Percentiles rank a stretch among this genome's conserved stretches.
Conservation (phyloP, 352 stramenopile species). For the Phytophthora palmivora region DNA sequence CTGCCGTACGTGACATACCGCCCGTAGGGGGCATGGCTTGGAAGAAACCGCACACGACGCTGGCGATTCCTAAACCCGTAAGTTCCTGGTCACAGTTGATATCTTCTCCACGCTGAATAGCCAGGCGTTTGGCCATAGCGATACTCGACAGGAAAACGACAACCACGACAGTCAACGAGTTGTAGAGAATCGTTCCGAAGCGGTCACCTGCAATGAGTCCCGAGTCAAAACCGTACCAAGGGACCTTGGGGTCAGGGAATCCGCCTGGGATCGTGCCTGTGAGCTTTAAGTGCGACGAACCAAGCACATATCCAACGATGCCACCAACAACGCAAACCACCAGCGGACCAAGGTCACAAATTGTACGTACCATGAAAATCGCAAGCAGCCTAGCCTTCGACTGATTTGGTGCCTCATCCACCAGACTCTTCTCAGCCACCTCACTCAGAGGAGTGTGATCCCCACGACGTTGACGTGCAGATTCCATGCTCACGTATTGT, state of each 20-base stretch:
- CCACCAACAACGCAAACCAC: slow-evolving; percentile 79
- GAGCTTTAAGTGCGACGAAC: slow-evolving; percentile 67
- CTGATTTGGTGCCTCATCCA: slow-evolving; percentile 4
- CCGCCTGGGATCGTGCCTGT: slow-evolving; percentile 75
- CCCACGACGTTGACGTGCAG: slow-evolving; percentile 19
- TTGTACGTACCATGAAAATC: slow-evolving; percentile 48
- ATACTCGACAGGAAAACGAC: slow-evolving; percentile 92
- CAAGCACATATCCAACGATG: slow-evolving; percentile 49
- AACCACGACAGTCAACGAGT: slow-evolving; percentile 76
- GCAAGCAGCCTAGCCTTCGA: slow-evolving; percentile 17
- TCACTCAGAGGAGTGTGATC: slow-evolving; percentile 11
- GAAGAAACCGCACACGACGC: slow-evolving; percentile 87
- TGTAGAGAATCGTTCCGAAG: slow-evolving; percentile 58
- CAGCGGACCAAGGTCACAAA: slow-evolving; percentile 73
- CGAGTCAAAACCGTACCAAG: slow-evolving; percentile 64
- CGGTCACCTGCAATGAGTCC: slow-evolving; percentile 48
- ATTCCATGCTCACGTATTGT: slow-evolving; percentile 52
- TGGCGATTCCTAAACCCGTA: slow-evolving; percentile 84
- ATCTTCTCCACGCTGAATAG: slow-evolving; percentile 70
- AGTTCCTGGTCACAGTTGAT: slow-evolving; percentile 86
- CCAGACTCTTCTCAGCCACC: slow-evolving; percentile 15
- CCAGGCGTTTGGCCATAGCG: slow-evolving; percentile 88
- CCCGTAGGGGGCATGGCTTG: slow-evolving; percentile 86
- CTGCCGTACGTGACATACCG: slow-evolving; percentile 88
- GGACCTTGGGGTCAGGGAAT: slow-evolving; percentile 53